These are phyloP conservation scores for Neofusicoccum parvum DNA, from an alignment of 2,329 filamentous ascomycete species.

Conservation along the genomic window DNA sequence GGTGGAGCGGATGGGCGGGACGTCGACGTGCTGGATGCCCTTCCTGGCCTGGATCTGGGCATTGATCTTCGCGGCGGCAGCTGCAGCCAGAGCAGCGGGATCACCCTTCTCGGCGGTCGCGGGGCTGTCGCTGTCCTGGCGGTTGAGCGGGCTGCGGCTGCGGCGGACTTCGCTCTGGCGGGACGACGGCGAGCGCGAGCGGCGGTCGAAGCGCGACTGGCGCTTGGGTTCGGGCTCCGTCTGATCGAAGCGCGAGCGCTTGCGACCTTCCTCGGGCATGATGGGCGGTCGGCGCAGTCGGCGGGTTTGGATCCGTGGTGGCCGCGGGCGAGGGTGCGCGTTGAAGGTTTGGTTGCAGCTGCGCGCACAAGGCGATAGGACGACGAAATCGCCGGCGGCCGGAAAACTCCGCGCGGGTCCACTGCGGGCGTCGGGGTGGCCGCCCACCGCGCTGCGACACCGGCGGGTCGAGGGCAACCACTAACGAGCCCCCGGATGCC, in stretches of 20 bases:
- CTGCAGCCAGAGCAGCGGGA: constrained; percentile 79
- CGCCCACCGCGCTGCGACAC: neutral
- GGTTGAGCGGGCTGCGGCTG: constrained; percentile 77
- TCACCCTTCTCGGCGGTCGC: constrained; percentile 57
- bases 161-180: constrained; percentile 68
- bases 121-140: constrained; percentile 51
- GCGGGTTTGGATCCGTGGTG: neutral
- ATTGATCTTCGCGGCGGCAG: constrained; percentile 62
- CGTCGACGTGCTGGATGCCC: constrained; percentile 86
- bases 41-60: constrained; percentile 64
- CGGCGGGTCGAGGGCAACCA: constrained; percentile 3
- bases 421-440: neutral
- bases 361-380: constrained; percentile 5
- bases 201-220: constrained; percentile 81
- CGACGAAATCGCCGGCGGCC: constrained; percentile 10
- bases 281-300: constrained; percentile 3
- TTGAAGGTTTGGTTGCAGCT: constrained; percentile 4
- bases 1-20: constrained; percentile 71
- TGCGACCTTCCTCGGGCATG: constrained; percentile 81
- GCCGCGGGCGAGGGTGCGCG: neutral
- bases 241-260: constrained; percentile 93
- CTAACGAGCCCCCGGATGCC: neutral
- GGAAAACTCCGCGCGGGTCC: constrained; percentile 3
- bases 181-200: constrained; percentile 78
- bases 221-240: constrained; percentile 76